phyloP scores from a whole-genome alignment of 352 stramenopile genomes.

The Halophytophthora batemanensis region DNA sequence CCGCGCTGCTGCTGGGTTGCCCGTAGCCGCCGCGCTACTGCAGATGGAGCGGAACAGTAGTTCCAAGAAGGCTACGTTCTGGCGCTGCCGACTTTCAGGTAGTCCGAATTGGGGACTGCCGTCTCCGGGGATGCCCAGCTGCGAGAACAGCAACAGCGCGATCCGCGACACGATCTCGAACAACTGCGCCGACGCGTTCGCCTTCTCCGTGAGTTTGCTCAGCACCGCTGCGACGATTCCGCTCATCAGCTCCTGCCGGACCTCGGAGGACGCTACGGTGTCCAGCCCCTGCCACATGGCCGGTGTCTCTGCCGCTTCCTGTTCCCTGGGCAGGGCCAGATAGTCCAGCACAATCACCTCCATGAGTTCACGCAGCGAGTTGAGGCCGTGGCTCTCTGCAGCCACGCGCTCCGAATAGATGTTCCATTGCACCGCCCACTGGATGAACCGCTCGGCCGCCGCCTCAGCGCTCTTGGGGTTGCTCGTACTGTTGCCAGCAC shows the following conservation, averaged over 20 bases:
- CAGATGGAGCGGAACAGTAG: conserved; percentile 61
- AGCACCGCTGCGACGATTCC: conserved; percentile 60
- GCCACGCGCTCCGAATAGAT: conserved; percentile 81
- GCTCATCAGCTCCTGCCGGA: conserved; percentile 58
- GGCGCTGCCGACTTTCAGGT: conserved; percentile 37
- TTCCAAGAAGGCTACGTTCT: conserved; percentile 56
- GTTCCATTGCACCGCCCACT: conserved; percentile 85
- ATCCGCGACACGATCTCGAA: conserved; percentile 77
- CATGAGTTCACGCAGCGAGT: conserved; percentile 71
- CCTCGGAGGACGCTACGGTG: conserved; percentile 47
- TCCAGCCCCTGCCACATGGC: conserved; percentile 69
- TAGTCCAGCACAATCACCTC: conserved; percentile 82
- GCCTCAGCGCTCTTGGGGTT: conserved; percentile 32
- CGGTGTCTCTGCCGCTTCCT: conserved; percentile 27
- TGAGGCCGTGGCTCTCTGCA: conserved; percentile 74
- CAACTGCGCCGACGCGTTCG: conserved; percentile 56
- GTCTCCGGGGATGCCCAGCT: conserved; percentile 31
- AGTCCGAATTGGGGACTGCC: conserved; percentile 18
- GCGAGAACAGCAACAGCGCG: conserved; percentile 56
- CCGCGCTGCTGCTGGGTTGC: conserved; percentile 70
- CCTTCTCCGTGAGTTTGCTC: conserved; percentile 54
- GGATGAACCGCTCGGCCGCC: conserved; percentile 47
- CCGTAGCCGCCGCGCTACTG: conserved; percentile 53
- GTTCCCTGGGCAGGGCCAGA: conserved; percentile 40
- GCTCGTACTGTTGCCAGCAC: conserved; percentile 27